Evolutionary conservation across 305 asterid genomes (phyloP), one percentile per base, ranked within the genome.

Genomic region (Fraxinus baroniana): DNA sequence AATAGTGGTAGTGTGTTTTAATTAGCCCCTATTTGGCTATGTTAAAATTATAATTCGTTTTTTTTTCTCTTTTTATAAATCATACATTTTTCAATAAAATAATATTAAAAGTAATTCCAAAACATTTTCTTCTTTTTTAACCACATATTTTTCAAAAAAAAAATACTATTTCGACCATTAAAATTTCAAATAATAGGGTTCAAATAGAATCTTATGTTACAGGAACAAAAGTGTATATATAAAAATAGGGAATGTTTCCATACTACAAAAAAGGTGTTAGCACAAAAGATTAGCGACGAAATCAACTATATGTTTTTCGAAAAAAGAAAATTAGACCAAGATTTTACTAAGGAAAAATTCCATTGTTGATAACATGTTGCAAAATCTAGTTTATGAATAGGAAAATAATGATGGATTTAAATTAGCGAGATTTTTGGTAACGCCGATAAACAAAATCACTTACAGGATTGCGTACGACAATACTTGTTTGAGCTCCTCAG

Each of bases 391-490:
- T 2, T 3, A 33, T 44, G 15, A 44, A 12, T 44, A 2, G n/a
- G 13, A 0, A 44, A 44, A 10, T 10, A 3, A 3, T 49, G 5
- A 49, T 15, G 17, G 18, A 49, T 17, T 49, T 49, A 49, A 15
- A 15, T 49, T 3, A 1, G 7, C n/a, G 0, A 44, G 5, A 44
- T 44, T 44, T 10, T 10, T 44, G 18, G 57, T 46, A 4, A 1
- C 2, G 20, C 1, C 7, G 20, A 49, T 49, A 17, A 15, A 49
- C 12, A 49, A 4, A 35, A 13, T 12, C 26, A 78, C 86, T 84
- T 84, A 93, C 97, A 0, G 92, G 90, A 17, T 83, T 87, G 3
- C 91, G 91, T 33, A 87, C 78, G 3, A 87, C 86, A 4, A 90
- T 77, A 10, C 88, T 84, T 10, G 93, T 78, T 0, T 44, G 60